Base-by-base conservation (phyloP, 2,329 filamentous ascomycete species). In the Cercospora sp. region DNA sequence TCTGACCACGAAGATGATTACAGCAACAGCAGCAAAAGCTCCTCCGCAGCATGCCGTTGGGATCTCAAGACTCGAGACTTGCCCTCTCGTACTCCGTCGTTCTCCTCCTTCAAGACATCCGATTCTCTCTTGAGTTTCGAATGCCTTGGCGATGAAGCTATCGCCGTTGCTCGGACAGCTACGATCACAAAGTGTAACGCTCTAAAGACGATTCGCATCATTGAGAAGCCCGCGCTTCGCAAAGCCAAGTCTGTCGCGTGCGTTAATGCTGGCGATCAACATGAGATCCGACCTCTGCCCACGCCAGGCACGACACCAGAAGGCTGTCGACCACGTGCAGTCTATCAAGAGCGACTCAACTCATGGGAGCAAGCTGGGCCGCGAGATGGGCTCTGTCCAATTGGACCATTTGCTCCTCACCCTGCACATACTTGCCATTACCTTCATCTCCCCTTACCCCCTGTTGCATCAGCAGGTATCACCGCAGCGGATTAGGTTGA, bases 361-460 rank as follows among this genome's bases (percentile, higher is more conserved):
- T 42, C 62, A 13, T 57, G 62, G 62, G 62, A 64, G 48, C 62
- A 64, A 57, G 62, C 62, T 16, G 30, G 51, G 5, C 33, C 62
- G 10, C 58, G 62, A 45, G 62, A 64, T 16, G 62, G 62, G 1
- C 33, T 64, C 3, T 64, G 62, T 6, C 62, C 62, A 10, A 64
- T 64, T 8, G 62, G 62, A 30, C 62, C 62, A 13, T 64, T 64
- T 58, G 62, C 48, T n/a, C 62, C 51, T 28, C 62, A 64, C 20
- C 45, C 45, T 13, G 62, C 62, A 55, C 48, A 64, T 28, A 28
- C 48, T 3, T 64, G 62, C 30, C 62, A 45, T 33, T 64, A 64
- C 33, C 48, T 64, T 2, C 62, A 64, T 30, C 62, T 57, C 3
- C 62, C 62, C 12, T 23, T 64, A 30, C 61, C 61, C 13, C 42